Evolutionary conservation across 306 rosid species (phyloP).

Genomic region (Alnus glutinosa): DNA sequence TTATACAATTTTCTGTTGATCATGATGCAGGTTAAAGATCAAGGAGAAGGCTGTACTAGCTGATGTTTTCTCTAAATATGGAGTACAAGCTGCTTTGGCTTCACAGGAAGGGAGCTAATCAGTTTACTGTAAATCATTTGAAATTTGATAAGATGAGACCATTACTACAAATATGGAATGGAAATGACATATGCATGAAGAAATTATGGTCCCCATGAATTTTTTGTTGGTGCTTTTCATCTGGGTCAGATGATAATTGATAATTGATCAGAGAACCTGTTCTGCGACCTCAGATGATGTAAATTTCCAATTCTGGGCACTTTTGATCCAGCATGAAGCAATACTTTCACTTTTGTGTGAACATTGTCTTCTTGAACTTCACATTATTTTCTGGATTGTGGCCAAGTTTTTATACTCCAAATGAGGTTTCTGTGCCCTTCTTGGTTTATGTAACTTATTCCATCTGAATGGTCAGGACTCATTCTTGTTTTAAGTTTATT

Average conservation of each 20-base stretch:
- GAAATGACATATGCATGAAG: background rate
- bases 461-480: no score
- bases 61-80: slow-evolving; percentile 81
- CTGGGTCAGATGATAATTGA: background rate
- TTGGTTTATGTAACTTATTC: background rate
- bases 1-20: slow-evolving; percentile 17
- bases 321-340: background rate
- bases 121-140: background rate
- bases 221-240: background rate
- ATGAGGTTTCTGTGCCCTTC: background rate
- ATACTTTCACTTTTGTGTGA: background rate
- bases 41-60: slow-evolving; percentile 79
- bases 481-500: no score
- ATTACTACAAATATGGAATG: background rate
- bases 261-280: no score
- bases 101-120: slow-evolving; percentile 36
- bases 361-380: background rate
- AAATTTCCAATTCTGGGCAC: background rate
- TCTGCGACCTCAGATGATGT: background rate
- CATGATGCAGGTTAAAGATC: slow-evolving; percentile 68
- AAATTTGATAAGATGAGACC: background rate
- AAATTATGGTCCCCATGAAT: background rate
- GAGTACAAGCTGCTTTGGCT: slow-evolving; percentile 45
- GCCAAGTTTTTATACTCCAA: background rate
- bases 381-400: background rate